Conservation (phyloP, 169 alveolate species). For the Babesia sp. region DNA sequence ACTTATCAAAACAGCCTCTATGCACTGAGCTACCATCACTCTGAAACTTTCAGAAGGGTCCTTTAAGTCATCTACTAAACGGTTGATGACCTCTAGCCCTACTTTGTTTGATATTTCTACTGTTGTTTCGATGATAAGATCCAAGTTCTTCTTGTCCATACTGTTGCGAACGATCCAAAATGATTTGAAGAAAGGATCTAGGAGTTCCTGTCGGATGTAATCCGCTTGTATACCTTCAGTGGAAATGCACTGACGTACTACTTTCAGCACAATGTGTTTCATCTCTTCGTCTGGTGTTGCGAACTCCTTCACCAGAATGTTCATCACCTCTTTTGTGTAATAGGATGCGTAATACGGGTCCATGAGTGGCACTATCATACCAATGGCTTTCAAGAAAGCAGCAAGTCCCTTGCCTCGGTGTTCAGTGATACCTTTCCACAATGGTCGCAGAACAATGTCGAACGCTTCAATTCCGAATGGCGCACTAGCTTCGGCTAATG, state of each 20-base stretch:
- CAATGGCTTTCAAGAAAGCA: slow-evolving; percentile 97
- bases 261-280: slow-evolving; percentile 93
- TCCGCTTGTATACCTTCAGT: slow-evolving; percentile 97
- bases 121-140: slow-evolving; percentile 95
- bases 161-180: slow-evolving; percentile 88
- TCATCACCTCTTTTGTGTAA: slow-evolving; percentile 95
- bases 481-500: slow-evolving; percentile 99
- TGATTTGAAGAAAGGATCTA: slow-evolving; percentile 93
- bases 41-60: slow-evolving; percentile 87
- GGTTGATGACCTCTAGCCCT: slow-evolving; percentile 69
- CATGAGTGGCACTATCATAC: slow-evolving; percentile 96
- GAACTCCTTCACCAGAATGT: slow-evolving; percentile 95
- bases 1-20: slow-evolving; percentile 90
- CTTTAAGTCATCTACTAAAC: slow-evolving; percentile 70
- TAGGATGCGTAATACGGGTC: slow-evolving; percentile 97
- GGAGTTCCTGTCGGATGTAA: slow-evolving; percentile 92
- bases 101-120: slow-evolving; percentile 97
- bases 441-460: slow-evolving; percentile 94
- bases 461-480: slow-evolving; percentile 99
- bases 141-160: slow-evolving; percentile 91
- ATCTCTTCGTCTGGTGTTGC: slow-evolving; percentile 98
- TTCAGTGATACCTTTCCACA: slow-evolving; percentile 98
- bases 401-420: slow-evolving; percentile 97
- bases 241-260: slow-evolving; percentile 96
- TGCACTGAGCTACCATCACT: slow-evolving; percentile 96